Base-by-base conservation (phyloP, 495 filamentous ascomycete species). In the Hypoxylon lenormandii region DNA sequence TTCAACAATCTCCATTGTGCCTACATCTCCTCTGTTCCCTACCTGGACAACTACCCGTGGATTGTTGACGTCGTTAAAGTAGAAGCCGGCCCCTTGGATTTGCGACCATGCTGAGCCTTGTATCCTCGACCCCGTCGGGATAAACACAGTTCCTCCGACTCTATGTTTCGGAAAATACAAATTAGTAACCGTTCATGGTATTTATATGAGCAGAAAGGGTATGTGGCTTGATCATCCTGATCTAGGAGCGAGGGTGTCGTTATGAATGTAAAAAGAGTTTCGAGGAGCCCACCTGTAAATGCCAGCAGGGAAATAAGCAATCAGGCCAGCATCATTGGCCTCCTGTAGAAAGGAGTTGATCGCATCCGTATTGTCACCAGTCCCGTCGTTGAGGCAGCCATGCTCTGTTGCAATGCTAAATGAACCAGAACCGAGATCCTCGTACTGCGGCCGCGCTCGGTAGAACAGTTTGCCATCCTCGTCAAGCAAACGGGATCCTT, bases 1-100 rank as follows among this genome's bases (percentile, higher is more conserved):
- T 21, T 88, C 84, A n/a, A 74, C 69, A 63, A 87, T 82, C 60
- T 88, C 84, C 8, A 83, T 81, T 0, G 71, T 55, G 8, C 86
- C 87, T 0, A 79, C 73, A 36, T 87, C 79, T 11, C 82, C 83
- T 0, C 73, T 49, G 28, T 82, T 80, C n/a, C 86, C 87, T 12
- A 89, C 74, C 52, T 78, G 68, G 2, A 88, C 76, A 22, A 87
- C 76, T 0, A 82, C 72, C 3, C 72, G 72, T 0, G 87, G 86
- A 15, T 72, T 71, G 10, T 59, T 70, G 5, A 77, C 64, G 60
- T 87, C 77, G 12, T 70, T 59, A 63, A 87, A 88, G 33, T 72
- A 72, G 38, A 61, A 28, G 10, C 86, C 85, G 1, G 36, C 28
- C 0, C 30, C 73, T 43, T 61, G 49, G 48, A 81, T 77, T 33